Base-by-base conservation (phyloP, 2,329 filamentous ascomycete genomes). In the Aspergillus sojae region DNA sequence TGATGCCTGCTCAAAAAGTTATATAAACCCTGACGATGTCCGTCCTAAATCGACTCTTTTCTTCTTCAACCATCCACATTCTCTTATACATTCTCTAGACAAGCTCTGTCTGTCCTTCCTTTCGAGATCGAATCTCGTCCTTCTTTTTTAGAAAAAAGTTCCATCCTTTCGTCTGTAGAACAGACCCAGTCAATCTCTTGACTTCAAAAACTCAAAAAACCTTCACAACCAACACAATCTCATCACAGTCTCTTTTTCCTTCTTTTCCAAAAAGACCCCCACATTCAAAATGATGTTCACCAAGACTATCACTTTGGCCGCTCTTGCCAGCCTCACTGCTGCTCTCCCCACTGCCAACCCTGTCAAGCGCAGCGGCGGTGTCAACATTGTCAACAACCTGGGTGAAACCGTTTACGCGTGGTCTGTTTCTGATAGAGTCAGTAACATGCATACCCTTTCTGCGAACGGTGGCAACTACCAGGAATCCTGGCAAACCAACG, bases 351-450 rank as follows among this genome's bases (percentile, higher is more conserved):
- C 68, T 62, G 64, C 74, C 68, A 67, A 68, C 54, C 68, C 67
- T 50, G 73, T 71, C 59, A 58, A 64, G 50, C 69, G 63, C 57
- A 58, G 39, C 54, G 61, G 54, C 58, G 68, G 69, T 48, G 77
- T 78, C 63, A 68, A 63, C 62, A 78, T 80, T 65, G 66, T 72
- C 68, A 80, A 80, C 75, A 75, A 76, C 70, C 75, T 79, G 67
- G 61, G 67, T 53, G 56, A 68, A 53, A 68, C 74, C 65, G 67
- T 80, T 68, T 80, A 80, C 68, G 73, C 78, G 68, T 79, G 78
- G 78, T 79, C 79, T 60, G 77, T 80, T 46, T 63, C 74, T 65
- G 68, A 76, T 60, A 67, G 66, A 21, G 74, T 72, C 61, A 74
- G 74, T 56, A 61, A 72, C 59, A 80, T 77, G 76, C 63, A 74